phyloP scores from a whole-genome alignment of 352 stramenopile genomes.

The Thalassiosira exigua region DNA sequence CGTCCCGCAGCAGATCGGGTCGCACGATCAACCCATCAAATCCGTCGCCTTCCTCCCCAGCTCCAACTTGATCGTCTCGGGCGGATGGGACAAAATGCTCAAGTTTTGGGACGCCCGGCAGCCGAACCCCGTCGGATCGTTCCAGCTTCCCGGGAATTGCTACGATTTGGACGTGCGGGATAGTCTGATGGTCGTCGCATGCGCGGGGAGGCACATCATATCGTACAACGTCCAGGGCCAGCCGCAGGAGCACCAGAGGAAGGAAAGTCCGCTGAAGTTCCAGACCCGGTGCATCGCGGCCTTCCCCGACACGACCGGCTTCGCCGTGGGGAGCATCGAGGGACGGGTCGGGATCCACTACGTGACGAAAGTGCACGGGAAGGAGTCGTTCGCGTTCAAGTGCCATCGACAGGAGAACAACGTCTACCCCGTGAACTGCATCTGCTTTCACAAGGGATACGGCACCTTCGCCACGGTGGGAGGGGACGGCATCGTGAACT shows the following conservation, averaged over 20 bases:
- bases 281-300: conserved; percentile 90
- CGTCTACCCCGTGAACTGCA: conserved; percentile 95
- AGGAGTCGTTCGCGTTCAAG: conserved; percentile 97
- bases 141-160: conserved; percentile 92
- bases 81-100: too few relatives aligned
- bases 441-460: conserved; percentile 93
- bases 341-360: conserved; percentile 97
- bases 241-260: conserved; percentile 85
- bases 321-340: conserved; percentile 94
- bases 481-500: conserved; percentile 94
- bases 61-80: conserved; percentile 90
- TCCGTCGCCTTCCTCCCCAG: conserved; percentile 88
- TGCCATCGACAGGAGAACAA: conserved; percentile 92
- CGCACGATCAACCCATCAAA: conserved; percentile 93
- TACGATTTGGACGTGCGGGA: conserved; percentile 95
- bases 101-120: too few relatives aligned
- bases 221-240: conserved; percentile 90
- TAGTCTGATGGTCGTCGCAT: conserved; percentile 93
- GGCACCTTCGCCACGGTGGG: conserved; percentile 97
- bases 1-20: conserved; percentile 73
- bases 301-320: conserved; percentile 86
- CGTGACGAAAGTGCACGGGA: conserved; percentile 78
- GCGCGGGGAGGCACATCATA: conserved; percentile 90
- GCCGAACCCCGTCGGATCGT: too few relatives aligned
- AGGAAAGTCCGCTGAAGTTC: conserved; percentile 85